Evolutionary conservation across 1,284 basidiomycete species (phyloP).

Genomic region (Tylopilus sp.): DNA sequence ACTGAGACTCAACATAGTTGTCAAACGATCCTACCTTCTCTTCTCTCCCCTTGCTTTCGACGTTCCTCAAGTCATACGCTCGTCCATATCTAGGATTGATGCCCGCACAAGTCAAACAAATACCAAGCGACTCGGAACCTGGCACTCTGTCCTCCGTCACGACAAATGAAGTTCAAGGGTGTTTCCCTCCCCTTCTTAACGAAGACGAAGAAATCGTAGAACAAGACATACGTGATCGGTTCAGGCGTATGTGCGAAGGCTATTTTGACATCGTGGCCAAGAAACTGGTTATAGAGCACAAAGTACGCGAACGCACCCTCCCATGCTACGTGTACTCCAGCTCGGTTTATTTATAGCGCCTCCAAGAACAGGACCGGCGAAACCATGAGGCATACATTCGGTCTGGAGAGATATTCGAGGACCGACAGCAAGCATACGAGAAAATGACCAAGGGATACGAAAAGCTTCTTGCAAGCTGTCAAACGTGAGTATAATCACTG

Average conservation of each 20-base stretch:
- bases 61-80: conserved; percentile 82
- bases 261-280: conserved; percentile 93
- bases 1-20: conserved; percentile 47
- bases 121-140: conserved; percentile 49
- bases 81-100: conserved; percentile 75
- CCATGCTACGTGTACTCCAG: not conserved
- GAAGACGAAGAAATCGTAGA: conserved; percentile 77
- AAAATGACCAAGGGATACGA: conserved; percentile 97
- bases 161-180: conserved; percentile 37
- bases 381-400: conserved; percentile 99
- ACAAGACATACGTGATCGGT: conserved; percentile 79
- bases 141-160: conserved; percentile 49
- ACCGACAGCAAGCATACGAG: conserved; percentile 97
- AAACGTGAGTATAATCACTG: conserved; percentile 53
- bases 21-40: conserved; percentile 83
- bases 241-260: conserved; percentile 88
- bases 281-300: conserved; percentile 88
- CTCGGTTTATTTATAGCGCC: conserved; percentile 48
- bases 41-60: conserved; percentile 79
- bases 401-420: conserved; percentile 98
- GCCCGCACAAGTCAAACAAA: conserved; percentile 54
- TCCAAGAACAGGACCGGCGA: conserved; percentile 93
- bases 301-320: conserved; percentile 48
- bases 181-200: conserved; percentile 41
- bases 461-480: conserved; percentile 81